Percentiles rank a stretch among this genome's conserved stretches.
Evolutionary conservation across 2,329 filamentous ascomycete species (phyloP).

Genomic region (Colletotrichum destructivum): DNA sequence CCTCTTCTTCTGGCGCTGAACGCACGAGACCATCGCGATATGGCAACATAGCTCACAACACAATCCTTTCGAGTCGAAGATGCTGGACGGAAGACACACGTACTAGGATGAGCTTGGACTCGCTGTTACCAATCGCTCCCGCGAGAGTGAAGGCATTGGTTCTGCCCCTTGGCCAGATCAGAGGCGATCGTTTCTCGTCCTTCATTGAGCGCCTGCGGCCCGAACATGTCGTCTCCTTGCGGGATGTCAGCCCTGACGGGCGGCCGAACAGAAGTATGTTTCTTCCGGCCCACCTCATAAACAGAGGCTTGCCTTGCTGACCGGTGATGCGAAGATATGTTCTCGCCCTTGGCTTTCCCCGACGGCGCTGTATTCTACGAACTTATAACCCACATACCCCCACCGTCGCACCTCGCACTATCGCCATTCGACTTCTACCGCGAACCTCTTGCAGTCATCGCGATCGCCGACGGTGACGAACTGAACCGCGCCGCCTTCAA

Average conservation of each 20-base stretch:
- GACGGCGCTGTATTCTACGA: constrained; percentile 91
- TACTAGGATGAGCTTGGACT: constrained; percentile 87
- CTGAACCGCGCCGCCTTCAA: constrained; percentile 69
- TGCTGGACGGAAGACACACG: constrained; percentile 49
- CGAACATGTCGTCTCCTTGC: constrained; percentile 86
- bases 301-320: constrained; percentile 12
- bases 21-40: constrained; percentile 33
- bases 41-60: constrained; percentile 36
- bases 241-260: constrained; percentile 88
- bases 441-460: constrained; percentile 86
- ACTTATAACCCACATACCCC: constrained; percentile 83
- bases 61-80: constrained; percentile 34
- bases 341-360: constrained; percentile 91
- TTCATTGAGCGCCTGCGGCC: constrained; percentile 85
- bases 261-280: constrained; percentile 85
- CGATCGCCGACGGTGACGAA: constrained; percentile 86
- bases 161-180: constrained; percentile 89
- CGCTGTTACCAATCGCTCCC: constrained; percentile 90
- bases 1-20: constrained; percentile 6
- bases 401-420: constrained; percentile 83
- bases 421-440: constrained; percentile 93
- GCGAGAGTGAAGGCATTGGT: constrained; percentile 91
- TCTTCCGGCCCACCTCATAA: neutral
- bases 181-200: constrained; percentile 81
- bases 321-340: constrained; percentile 77